Percentiles rank a stretch among this genome's conserved stretches.
These are phyloP conservation scores for Melastoma malabathricum DNA, from an alignment of 345 rosid species.

Conservation along the genomic window DNA sequence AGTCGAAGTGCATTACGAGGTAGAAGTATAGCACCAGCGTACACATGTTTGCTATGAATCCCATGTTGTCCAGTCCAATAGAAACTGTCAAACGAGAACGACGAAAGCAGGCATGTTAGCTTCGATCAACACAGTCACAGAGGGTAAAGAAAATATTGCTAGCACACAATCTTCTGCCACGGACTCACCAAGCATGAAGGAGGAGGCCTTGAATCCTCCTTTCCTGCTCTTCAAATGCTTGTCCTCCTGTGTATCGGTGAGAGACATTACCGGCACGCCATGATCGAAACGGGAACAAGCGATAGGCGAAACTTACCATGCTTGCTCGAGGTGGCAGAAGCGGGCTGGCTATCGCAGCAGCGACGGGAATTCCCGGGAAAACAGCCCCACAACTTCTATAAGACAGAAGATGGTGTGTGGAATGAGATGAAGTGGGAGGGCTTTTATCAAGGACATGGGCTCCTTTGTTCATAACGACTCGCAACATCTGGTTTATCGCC, in stretches of 20 bases:
- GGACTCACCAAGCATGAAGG: slow-evolving; percentile 26
- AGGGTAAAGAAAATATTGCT: not conserved
- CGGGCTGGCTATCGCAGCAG: no score
- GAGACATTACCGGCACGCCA: no score
- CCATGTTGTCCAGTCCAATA: slow-evolving; percentile 37
- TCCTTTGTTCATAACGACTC: slow-evolving; percentile 6
- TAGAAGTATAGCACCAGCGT: slow-evolving; percentile 32
- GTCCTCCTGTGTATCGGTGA: no score
- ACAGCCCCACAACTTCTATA: no score
- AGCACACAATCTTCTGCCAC: not conserved
- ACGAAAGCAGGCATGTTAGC: not conserved
- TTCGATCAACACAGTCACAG: not conserved
- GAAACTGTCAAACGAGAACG: slow-evolving; percentile 9
- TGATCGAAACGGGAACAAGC: not conserved
- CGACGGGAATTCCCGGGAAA: no score
- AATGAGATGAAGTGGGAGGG: no score
- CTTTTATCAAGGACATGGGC: not conserved
- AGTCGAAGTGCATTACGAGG: slow-evolving; percentile 19
- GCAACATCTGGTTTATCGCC: slow-evolving; percentile 1
- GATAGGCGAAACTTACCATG: not conserved
- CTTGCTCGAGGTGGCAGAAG: not conserved
- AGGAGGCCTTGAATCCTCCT: slow-evolving; percentile 32
- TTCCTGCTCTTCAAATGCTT: slow-evolving; percentile 6
- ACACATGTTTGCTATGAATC: slow-evolving; percentile 40
- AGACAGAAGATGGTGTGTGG: no score